A percentile compares a stretch with the other conserved stretches of the same genome.
These are phyloP conservation scores for Scedosporium minutisporum DNA, from an alignment of 2,329 filamentous ascomycete species.

Conservation along the genomic window DNA sequence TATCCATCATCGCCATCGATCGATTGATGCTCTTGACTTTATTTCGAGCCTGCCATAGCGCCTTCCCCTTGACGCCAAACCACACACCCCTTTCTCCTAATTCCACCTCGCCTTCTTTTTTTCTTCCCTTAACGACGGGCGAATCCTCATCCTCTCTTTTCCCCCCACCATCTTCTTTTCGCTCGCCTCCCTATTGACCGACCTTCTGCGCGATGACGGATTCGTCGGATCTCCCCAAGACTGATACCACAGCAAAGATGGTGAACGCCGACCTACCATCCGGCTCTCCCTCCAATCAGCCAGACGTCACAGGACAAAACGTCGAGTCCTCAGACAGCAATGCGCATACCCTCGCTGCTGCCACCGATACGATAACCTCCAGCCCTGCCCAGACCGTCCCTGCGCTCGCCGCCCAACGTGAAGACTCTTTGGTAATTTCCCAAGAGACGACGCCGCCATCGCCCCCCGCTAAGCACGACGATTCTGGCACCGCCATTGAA, in stretches of 20 bases:
- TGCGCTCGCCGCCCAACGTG: not conserved
- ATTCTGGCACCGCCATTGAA: slow-evolving; percentile 30
- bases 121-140: not conserved
- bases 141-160: not conserved
- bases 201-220: not conserved
- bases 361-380: not conserved
- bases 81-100: not conserved
- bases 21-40: too few relatives aligned
- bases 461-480: slow-evolving; percentile 21
- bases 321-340: not conserved
- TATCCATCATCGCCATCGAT: too few relatives aligned
- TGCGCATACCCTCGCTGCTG: not conserved
- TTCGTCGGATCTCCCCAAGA: not conserved
- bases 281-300: not conserved
- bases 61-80: too few relatives aligned
- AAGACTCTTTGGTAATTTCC: not conserved
- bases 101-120: not conserved
- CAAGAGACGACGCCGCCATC: slow-evolving; percentile 19
- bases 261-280: not conserved
- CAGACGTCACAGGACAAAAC: not conserved
- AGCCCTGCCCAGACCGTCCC: not conserved
- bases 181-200: not conserved
- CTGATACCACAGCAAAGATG: not conserved
- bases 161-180: not conserved
- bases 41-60: too few relatives aligned